Evolutionary conservation across 2,329 filamentous ascomycete genomes (phyloP).

Genomic region (Paecilomyces dactylethromorphus): DNA sequence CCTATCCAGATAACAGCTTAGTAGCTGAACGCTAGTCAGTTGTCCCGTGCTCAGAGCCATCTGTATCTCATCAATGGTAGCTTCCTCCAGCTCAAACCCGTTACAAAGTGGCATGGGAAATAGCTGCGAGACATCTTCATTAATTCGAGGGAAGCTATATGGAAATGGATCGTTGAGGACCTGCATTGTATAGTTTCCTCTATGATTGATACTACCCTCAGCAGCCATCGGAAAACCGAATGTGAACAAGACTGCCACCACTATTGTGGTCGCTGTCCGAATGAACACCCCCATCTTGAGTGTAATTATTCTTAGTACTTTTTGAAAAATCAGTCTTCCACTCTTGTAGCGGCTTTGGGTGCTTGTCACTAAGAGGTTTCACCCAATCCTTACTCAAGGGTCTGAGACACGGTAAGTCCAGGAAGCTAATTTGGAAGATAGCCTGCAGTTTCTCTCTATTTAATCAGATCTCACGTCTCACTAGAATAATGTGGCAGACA

Average conservation of each 20-base stretch:
- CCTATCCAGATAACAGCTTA: slow-evolving; percentile 57
- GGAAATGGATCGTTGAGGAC: slow-evolving; percentile 23
- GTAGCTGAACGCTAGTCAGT: slow-evolving; percentile 53
- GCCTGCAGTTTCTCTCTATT: neutral
- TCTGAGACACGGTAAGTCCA: neutral
- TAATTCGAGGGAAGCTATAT: slow-evolving; percentile 33
- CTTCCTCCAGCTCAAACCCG: slow-evolving; percentile 59
- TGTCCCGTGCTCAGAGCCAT: slow-evolving; percentile 46
- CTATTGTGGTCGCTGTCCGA: neutral
- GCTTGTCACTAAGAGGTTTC: neutral
- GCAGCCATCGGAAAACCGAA: neutral
- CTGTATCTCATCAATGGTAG: slow-evolving; percentile 63
- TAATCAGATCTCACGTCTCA: neutral
- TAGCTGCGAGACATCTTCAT: slow-evolving; percentile 24
- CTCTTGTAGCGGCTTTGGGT: too few relatives aligned
- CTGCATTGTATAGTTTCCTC: slow-evolving; percentile 13
- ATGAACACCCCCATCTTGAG: neutral
- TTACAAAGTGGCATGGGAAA: slow-evolving; percentile 61
- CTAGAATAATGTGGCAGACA: neutral
- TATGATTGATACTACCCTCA: neutral
- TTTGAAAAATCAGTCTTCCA: neutral
- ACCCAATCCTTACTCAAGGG: neutral
- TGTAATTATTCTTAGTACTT: neutral
- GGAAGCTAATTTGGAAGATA: neutral
- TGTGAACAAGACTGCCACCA: neutral